Evolutionary conservation across 1,284 basidiomycete species (phyloP).

Genomic region (Trametes polyzona): DNA sequence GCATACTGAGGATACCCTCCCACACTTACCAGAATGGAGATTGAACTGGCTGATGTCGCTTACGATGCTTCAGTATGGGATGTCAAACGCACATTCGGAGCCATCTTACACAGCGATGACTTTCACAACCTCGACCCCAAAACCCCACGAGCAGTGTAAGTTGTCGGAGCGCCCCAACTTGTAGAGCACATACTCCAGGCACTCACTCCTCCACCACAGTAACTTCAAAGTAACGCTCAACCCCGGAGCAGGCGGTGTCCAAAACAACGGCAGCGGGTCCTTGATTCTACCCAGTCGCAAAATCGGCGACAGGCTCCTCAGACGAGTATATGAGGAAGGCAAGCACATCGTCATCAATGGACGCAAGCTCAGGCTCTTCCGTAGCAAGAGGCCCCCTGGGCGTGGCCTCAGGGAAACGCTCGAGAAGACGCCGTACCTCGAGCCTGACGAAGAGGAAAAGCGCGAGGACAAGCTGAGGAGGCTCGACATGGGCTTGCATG

Average conservation of each 20-base stretch:
- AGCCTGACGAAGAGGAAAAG: conserved; percentile 62
- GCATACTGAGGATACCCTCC: too few species aligned
- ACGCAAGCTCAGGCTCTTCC: conserved; percentile 32
- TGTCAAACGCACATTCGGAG: conserved; percentile 57
- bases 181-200: not conserved
- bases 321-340: conserved; percentile 40
- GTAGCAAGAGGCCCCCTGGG: conserved; percentile 20
- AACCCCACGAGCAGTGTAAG: conserved; percentile 36
- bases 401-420: conserved; percentile 26
- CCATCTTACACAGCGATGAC: conserved; percentile 55
- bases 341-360: conserved; percentile 46
- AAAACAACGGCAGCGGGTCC: conserved; percentile 60
- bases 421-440: conserved; percentile 61
- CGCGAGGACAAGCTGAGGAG: conserved; percentile 48
- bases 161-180: not conserved
- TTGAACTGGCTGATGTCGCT: conserved; percentile 52
- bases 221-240: conserved; percentile 65
- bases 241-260: conserved; percentile 49
- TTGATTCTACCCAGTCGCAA: conserved; percentile 50
- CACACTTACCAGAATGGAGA: conserved; percentile 48
- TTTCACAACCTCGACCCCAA: conserved; percentile 46
- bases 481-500: conserved; percentile 51
- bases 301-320: conserved; percentile 52
- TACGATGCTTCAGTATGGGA: conserved; percentile 54
- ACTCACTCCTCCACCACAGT: conserved; percentile 6